A percentile compares a stretch with the other conserved stretches of the same genome.
Conservation (phyloP, 2,329 filamentous ascomycete species). For the Colletotrichum chlorophyti region DNA sequence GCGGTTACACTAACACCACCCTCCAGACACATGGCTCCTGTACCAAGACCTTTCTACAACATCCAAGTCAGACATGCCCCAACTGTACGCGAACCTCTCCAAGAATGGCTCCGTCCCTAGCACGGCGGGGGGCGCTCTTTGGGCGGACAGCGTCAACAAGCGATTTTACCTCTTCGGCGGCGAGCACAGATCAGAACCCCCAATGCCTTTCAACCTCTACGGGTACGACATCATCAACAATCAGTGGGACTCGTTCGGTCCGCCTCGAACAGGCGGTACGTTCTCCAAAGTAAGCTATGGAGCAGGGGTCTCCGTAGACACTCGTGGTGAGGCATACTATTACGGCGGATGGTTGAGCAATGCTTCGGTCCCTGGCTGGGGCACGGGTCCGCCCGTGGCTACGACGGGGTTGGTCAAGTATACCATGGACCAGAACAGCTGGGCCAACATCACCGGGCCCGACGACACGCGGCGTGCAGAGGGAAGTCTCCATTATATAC, state of each 20-base stretch:
- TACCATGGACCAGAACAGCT: conserved; percentile 57
- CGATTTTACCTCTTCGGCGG: conserved; percentile 69
- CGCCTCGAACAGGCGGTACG: conserved; percentile 37
- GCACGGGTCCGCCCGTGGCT: conserved; percentile 49
- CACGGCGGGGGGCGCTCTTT: conserved; percentile 54
- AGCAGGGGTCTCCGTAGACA: conserved; percentile 60
- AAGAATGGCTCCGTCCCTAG: conserved; percentile 65
- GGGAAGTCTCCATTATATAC: conserved; percentile 65
- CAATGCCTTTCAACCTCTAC: conserved; percentile 57
- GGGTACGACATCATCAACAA: conserved; percentile 64
- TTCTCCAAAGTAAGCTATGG: conserved; percentile 61
- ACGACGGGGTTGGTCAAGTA: conserved; percentile 62
- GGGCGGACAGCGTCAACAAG: conserved; percentile 69
- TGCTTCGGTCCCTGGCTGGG: conserved; percentile 57
- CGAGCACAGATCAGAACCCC: conserved; percentile 52
- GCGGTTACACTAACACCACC: not conserved
- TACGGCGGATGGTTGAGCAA: conserved; percentile 69
- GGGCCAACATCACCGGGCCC: conserved; percentile 61
- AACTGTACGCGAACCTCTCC: conserved; percentile 61
- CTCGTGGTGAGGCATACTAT: conserved; percentile 64
- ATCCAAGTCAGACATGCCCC: conserved; percentile 53
- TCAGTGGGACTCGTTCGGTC: conserved; percentile 58
- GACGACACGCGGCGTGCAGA: conserved; percentile 63
- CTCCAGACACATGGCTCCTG: conserved; percentile 59
- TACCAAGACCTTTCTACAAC: conserved; percentile 62